phyloP scores from a whole-genome alignment of 1,139 yeast genomes.

The Oligophagozyma castellii region DNA sequence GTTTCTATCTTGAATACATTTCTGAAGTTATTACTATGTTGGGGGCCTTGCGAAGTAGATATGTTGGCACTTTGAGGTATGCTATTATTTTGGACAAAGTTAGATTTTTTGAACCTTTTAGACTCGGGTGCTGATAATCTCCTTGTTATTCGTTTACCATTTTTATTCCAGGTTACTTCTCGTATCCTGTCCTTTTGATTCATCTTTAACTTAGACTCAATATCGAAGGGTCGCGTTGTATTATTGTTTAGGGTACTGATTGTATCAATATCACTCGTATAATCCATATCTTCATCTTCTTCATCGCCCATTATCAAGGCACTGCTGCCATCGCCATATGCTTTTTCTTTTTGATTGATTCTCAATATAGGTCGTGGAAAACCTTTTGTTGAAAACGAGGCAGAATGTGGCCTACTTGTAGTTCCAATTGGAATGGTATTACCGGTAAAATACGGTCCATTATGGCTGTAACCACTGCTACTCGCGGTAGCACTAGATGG shows the following conservation, averaged over 20 bases:
- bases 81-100: neutral
- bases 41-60: neutral
- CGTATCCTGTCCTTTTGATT: constrained; percentile 5
- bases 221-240: neutral
- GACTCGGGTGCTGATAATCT: constrained; percentile 10
- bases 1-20: neutral
- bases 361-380: constrained; percentile 14
- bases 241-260: neutral
- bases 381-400: constrained; percentile 11
- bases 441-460: neutral
- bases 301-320: constrained; percentile 2
- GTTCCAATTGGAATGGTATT: constrained; percentile 1
- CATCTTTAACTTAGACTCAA: constrained; percentile 2
- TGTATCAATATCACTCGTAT: neutral
- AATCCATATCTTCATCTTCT: neutral
- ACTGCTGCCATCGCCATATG: constrained; percentile 9
- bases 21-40: neutral
- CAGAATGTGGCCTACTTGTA: constrained; percentile 16
- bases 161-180: constrained; percentile 24
- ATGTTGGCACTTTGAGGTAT: neutral
- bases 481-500: constrained; percentile 1
- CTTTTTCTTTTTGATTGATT: constrained; percentile 7
- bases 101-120: neutral
- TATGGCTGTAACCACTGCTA: no score
- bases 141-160: constrained; percentile 20